A percentile compares a stretch with the other conserved stretches of the same genome.
phyloP scores from a whole-genome alignment of 495 filamentous ascomycete species.

The Hypoxylon cercidicola region DNA sequence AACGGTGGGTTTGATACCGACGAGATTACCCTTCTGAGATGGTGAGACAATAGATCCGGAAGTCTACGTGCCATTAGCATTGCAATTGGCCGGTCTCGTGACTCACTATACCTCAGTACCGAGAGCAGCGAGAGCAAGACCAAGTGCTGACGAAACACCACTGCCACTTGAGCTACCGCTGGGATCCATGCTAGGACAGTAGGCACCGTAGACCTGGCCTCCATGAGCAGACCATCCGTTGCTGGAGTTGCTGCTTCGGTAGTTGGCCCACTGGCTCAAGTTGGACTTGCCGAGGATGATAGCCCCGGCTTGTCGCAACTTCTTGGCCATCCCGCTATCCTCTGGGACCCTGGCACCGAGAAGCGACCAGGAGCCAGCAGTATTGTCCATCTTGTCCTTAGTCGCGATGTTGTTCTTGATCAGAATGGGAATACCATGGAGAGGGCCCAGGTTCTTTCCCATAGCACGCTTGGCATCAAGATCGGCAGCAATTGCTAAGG shows the following conservation, averaged over 20 bases:
- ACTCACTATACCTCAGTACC: conserved; percentile 40
- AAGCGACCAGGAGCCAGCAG: conserved; percentile 66
- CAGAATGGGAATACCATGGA: conserved; percentile 52
- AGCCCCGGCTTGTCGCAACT: conserved; percentile 56
- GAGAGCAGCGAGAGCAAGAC: conserved; percentile 47
- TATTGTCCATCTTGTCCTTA: conserved; percentile 35
- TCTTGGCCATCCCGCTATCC: conserved; percentile 55
- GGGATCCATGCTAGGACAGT: conserved; percentile 52
- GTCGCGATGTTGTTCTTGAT: conserved; percentile 54
- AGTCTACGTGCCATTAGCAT: conserved; percentile 31
- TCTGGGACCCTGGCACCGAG: conserved; percentile 56
- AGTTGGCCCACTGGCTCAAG: conserved; percentile 56
- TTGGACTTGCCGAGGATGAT: conserved; percentile 60
- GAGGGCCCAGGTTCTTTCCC: conserved; percentile 16
- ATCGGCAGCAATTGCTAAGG: conserved; percentile 48
- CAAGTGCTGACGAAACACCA: conserved; percentile 48
- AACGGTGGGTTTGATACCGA: conserved; percentile 53
- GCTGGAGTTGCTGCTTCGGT: conserved; percentile 47
- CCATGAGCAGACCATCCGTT: conserved; percentile 59
- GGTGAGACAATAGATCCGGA: conserved; percentile 51
- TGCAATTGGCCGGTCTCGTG: neutral
- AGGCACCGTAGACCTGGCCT: conserved; percentile 57
- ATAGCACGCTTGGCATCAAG: conserved; percentile 46
- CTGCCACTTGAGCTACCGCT: conserved; percentile 50
- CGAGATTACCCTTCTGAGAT: conserved; percentile 49